Evolutionary conservation across 2,329 filamentous ascomycete species (phyloP).

Genomic region (Colletotrichum coccodes): DNA sequence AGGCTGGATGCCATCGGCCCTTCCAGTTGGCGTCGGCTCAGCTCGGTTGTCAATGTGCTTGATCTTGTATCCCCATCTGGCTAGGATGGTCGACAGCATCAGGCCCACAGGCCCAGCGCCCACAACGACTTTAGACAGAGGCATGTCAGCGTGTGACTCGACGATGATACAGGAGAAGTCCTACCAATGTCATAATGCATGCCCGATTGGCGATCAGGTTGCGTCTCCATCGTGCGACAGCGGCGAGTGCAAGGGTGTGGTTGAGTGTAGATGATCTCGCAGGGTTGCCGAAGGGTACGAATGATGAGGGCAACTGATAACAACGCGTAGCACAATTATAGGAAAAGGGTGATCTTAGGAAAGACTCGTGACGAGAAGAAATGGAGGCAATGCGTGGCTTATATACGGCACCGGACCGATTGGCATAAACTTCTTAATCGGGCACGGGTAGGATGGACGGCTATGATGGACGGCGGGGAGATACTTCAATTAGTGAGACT

Average conservation of each 20-base stretch:
- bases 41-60: conserved; percentile 94
- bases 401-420: conserved; percentile 10
- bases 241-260: neutral
- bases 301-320: neutral
- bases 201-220: conserved; percentile 22
- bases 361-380: neutral
- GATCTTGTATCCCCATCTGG: conserved; percentile 93
- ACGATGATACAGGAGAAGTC: neutral
- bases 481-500: conserved; percentile 11
- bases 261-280: neutral
- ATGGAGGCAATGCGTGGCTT: neutral
- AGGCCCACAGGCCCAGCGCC: conserved; percentile 91
- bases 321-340: neutral
- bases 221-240: conserved; percentile 18
- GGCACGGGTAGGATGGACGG: conserved; percentile 3
- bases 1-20: conserved; percentile 92
- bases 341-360: neutral
- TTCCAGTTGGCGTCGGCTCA: conserved; percentile 85
- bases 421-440: conserved; percentile 5
- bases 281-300: neutral
- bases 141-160: conserved; percentile 33
- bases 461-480: conserved; percentile 16
- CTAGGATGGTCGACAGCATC: conserved; percentile 86
- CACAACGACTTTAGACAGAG: conserved; percentile 74
- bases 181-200: conserved; percentile 58